Conservation (phyloP, 768 basidiomycete species). For the Amanita exitialis region DNA sequence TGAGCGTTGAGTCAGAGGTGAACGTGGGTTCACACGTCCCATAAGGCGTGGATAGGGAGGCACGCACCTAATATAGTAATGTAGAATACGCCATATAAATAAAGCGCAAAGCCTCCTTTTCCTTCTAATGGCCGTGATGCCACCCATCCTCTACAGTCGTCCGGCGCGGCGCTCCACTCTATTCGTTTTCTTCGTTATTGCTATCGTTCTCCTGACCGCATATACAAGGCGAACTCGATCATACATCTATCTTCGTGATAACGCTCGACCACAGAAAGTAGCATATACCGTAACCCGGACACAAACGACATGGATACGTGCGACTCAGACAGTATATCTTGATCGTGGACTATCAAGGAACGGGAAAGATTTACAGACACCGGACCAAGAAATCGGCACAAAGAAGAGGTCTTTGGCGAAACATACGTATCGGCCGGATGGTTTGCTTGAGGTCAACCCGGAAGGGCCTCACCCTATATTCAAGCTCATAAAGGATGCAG, state of each 20-base stretch:
- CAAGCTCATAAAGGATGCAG: constrained; percentile 63
- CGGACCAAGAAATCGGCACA: not conserved
- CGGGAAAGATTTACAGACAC: not conserved
- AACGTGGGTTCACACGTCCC: not conserved
- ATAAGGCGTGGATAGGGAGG: too few relatives aligned
- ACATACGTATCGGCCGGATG: constrained; percentile 27
- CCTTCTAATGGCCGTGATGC: not conserved
- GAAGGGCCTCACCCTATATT: constrained; percentile 64
- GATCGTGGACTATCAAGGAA: not conserved
- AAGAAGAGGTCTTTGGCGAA: constrained; percentile 11
- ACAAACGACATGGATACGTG: constrained; percentile 7
- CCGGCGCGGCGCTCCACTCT: not conserved
- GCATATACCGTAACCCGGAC: constrained; percentile 9
- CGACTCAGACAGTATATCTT: constrained; percentile 5
- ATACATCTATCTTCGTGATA: not conserved
- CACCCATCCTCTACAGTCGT: not conserved
- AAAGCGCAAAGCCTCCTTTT: not conserved
- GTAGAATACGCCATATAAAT: not conserved
- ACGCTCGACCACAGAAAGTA: not conserved
- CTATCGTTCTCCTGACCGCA: not conserved
- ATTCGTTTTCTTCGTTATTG: not conserved
- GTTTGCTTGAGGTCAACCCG: constrained; percentile 30
- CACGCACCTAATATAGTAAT: not conserved
- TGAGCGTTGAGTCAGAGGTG: too few relatives aligned
- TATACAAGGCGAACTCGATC: not conserved